These are phyloP conservation scores for Groenewaldozyma auringiensis DNA, from an alignment of 1,139 yeast genomes.

Conservation along the genomic window DNA sequence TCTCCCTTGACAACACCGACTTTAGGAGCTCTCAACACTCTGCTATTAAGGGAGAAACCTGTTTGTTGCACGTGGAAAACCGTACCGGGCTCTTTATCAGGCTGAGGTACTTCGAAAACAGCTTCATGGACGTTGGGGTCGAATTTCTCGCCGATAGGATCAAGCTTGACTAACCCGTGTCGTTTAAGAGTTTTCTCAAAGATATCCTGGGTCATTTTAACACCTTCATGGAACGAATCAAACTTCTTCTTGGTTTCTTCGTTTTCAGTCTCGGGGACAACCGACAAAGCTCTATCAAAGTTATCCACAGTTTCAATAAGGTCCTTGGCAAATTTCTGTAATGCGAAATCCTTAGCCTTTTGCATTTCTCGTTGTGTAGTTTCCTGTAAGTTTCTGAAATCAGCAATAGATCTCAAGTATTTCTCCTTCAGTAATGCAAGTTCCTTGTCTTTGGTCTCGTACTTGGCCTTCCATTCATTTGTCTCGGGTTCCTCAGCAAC, in stretches of 20 bases:
- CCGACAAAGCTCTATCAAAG: conserved; percentile 77
- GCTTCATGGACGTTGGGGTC: conserved; percentile 95
- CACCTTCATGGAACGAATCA: conserved; percentile 77
- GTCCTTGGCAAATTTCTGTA: conserved; percentile 89
- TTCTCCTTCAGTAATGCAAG: conserved; percentile 76
- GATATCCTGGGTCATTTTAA: conserved; percentile 80
- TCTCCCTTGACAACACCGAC: conserved; percentile 79
- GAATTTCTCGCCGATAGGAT: conserved; percentile 77
- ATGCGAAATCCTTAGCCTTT: conserved; percentile 84
- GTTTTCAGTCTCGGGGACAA: conserved; percentile 54
- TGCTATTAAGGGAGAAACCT: conserved; percentile 77
- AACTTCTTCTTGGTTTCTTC: conserved; percentile 44
- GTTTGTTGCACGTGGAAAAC: conserved; percentile 89
- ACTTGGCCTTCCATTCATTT: conserved; percentile 35
- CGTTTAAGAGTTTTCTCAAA: conserved; percentile 75
- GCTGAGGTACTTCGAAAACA: conserved; percentile 79
- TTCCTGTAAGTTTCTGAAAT: conserved; percentile 88
- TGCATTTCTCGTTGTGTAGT: conserved; percentile 81
- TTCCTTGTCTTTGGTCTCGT: conserved; percentile 67
- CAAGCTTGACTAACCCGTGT: conserved; percentile 75
- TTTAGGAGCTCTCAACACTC: conserved; percentile 93
- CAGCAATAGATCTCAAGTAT: conserved; percentile 79
- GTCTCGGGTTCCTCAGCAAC: conserved; percentile 14
- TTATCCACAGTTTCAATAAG: conserved; percentile 85
- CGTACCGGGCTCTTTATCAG: conserved; percentile 87